phyloP scores from a whole-genome alignment of 192 early-diverging fungal species.

The Oehlia diaphana region DNA sequence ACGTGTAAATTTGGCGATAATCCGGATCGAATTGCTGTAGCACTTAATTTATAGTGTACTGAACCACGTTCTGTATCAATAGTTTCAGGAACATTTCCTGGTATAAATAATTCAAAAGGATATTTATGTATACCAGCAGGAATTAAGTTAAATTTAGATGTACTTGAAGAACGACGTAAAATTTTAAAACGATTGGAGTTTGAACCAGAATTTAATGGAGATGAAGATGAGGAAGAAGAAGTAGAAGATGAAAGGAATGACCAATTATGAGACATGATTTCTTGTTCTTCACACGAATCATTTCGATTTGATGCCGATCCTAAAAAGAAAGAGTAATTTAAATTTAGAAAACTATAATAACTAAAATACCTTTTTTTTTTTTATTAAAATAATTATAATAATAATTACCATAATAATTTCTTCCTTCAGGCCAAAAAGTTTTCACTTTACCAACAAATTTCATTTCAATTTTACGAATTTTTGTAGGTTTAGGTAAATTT shows the following conservation, averaged over 20 bases:
- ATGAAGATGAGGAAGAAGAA: background rate
- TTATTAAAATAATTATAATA: too few species aligned
- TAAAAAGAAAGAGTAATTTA: background rate
- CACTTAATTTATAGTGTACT: background rate
- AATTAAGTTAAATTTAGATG: constrained; percentile 1
- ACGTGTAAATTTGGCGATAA: background rate
- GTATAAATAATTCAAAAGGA: constrained; percentile 8
- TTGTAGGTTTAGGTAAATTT: constrained; percentile 14
- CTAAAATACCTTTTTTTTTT: too few species aligned
- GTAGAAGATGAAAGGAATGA: background rate
- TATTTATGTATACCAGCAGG: background rate
- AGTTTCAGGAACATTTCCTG: constrained; percentile 2
- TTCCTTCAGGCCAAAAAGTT: background rate
- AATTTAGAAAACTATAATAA: too few species aligned
- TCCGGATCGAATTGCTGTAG: background rate
- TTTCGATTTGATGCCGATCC: background rate
- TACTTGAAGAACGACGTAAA: background rate
- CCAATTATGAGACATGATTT: background rate
- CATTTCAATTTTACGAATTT: constrained; percentile 13
- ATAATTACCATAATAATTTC: background rate
- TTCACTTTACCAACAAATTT: background rate
- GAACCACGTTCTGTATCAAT: background rate
- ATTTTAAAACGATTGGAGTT: background rate
- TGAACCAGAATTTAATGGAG: background rate
- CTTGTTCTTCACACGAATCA: background rate